These are phyloP conservation scores for Arthrobotrys sinensis DNA, from an alignment of 2,329 filamentous ascomycete genomes.

Conservation along the genomic window DNA sequence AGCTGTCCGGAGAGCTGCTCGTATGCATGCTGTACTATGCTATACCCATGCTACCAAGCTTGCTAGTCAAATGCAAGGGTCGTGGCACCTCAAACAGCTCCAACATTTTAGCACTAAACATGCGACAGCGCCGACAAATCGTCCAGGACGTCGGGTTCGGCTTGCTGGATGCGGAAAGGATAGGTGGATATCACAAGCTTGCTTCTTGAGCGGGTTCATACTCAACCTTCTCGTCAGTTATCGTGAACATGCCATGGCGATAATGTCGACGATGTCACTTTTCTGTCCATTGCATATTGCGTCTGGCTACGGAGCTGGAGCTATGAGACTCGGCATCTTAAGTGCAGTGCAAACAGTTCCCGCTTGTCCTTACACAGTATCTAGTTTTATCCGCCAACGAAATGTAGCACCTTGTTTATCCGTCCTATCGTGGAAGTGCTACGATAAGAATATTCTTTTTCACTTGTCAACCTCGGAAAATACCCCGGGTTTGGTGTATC, in stretches of 20 bases:
- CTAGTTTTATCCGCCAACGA: neutral
- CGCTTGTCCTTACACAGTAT: neutral
- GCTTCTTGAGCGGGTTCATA: constrained; percentile 4
- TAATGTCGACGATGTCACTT: neutral
- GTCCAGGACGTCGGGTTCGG: constrained; percentile 29
- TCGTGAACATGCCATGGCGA: constrained; percentile 19
- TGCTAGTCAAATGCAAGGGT: constrained; percentile 14
- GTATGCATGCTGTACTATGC: neutral
- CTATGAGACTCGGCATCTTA: neutral
- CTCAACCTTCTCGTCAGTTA: constrained; percentile 27
- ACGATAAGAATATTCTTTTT: constrained; percentile 3
- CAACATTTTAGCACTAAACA: constrained; percentile 20
- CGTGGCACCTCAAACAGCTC: constrained; percentile 21
- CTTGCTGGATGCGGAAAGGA: constrained; percentile 54
- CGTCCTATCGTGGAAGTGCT: constrained; percentile 22
- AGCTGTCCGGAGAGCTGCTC: constrained; percentile 23
- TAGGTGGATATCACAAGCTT: constrained; percentile 42
- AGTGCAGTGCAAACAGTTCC: neutral
- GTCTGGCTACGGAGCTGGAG: neutral
- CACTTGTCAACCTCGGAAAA: constrained; percentile 2
- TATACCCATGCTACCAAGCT: constrained; percentile 11
- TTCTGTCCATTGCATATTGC: neutral
- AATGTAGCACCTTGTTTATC: neutral
- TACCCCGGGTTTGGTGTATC: constrained; percentile 13
- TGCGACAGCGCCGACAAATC: constrained; percentile 26